Evolutionary conservation across 176 grass and related monocot genomes (phyloP).

Genomic region (Rhynchospora breviuscula): DNA sequence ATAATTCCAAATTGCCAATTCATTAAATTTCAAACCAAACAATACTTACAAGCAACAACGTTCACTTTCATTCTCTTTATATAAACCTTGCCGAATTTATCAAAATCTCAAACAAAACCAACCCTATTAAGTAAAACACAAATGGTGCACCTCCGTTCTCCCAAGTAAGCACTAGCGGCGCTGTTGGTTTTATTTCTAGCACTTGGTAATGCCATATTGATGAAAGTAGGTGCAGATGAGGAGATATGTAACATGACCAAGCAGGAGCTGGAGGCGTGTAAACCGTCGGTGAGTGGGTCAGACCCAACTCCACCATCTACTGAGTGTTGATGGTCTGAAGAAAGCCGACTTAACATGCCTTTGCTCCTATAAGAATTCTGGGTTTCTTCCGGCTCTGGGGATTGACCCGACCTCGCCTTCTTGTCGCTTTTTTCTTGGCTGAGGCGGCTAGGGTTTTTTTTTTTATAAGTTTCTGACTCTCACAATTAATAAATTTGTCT

Average conservation of each 20-base stretch:
- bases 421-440: no score
- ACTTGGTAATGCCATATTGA: background rate
- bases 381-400: slow-evolving; percentile 38
- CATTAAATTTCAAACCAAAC: background rate
- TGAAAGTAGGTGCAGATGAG: background rate
- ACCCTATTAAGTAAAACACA: slow-evolving; percentile 4
- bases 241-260: slow-evolving; percentile 44
- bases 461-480: no score
- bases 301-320: slow-evolving; percentile 30
- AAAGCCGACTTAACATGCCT: slow-evolving; percentile 47
- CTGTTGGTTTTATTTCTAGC: slow-evolving; percentile 12
- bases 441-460: no score
- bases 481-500: no score
- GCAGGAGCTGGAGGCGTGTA: slow-evolving; percentile 41
- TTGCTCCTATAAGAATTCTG: slow-evolving; percentile 52
- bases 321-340: slow-evolving; percentile 33
- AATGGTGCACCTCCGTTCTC: background rate
- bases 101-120: background rate
- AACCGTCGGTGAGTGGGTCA: slow-evolving; percentile 45
- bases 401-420: slow-evolving; percentile 58
- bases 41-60: background rate
- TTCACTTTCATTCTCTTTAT: background rate
- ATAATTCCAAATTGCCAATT: background rate
- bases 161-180: background rate
- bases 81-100: background rate